phyloP scores from a whole-genome alignment of 257 asterid genomes.

The Leonotis leonurus region DNA sequence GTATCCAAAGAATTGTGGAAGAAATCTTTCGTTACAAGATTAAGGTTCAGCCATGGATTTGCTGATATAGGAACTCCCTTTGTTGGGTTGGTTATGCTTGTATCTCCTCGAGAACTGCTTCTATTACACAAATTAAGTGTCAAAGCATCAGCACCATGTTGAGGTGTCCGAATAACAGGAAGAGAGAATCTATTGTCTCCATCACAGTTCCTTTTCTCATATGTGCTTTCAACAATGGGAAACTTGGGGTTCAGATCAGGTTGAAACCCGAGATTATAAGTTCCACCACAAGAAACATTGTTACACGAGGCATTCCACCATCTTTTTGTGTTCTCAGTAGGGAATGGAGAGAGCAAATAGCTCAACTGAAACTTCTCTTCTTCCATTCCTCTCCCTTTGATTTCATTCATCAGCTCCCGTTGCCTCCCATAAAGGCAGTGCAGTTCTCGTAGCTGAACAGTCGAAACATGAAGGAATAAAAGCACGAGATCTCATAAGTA shows the following conservation, averaged over 20 bases:
- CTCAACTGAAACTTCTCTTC: conserved; percentile 21
- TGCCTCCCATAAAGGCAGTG: conserved; percentile 72
- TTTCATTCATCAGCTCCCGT: conserved; percentile 53
- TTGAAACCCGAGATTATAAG: conserved; percentile 23
- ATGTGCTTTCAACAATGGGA: conserved; percentile 8
- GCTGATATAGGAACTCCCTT: conserved; percentile 1
- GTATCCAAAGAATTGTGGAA: conserved; percentile 18
- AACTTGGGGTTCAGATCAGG: conserved; percentile 15
- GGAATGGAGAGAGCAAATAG: conserved; percentile 15
- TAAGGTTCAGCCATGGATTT: conserved; percentile 21
- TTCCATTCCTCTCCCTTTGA: conserved; percentile 23
- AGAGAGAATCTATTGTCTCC: no score
- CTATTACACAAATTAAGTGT: conserved; percentile 15
- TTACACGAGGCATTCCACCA: conserved; percentile 15
- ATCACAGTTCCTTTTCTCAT: background rate
- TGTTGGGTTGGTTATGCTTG: conserved; percentile 11
- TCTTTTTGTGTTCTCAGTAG: conserved; percentile 17
- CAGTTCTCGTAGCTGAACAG: conserved; percentile 66
- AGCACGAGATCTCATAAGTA: no score
- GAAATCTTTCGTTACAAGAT: conserved; percentile 23
- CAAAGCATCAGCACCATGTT: conserved; percentile 17
- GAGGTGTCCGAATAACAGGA: conserved; percentile 12
- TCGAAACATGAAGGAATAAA: conserved; percentile 1
- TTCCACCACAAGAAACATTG: conserved; percentile 10
- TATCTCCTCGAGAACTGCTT: conserved; percentile 23